Evolutionary conservation across 2,329 filamentous ascomycete genomes (phyloP).

Genomic region (Parastagonospora avenae): DNA sequence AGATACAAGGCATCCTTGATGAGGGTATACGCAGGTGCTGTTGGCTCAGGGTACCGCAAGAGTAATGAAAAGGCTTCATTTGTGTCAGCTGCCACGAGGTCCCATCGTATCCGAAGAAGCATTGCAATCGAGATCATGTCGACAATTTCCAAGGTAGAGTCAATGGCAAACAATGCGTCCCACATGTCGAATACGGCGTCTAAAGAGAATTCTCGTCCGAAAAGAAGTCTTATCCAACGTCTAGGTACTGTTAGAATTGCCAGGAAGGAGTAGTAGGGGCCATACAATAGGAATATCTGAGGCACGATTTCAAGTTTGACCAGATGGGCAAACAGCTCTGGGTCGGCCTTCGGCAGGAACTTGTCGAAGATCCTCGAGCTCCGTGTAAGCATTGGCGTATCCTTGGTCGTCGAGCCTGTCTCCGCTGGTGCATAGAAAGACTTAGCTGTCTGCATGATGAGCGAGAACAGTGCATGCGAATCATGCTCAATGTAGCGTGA

Average conservation of each 20-base stretch:
- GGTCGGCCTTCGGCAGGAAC: slow-evolving; percentile 77
- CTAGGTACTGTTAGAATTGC: slow-evolving; percentile 51
- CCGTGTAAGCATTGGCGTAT: slow-evolving; percentile 79
- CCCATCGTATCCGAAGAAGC: slow-evolving; percentile 89
- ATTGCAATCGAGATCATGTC: slow-evolving; percentile 94
- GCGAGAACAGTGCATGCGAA: slow-evolving; percentile 81
- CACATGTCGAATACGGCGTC: slow-evolving; percentile 82
- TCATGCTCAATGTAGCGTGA: slow-evolving; percentile 83
- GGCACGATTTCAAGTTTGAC: slow-evolving; percentile 87
- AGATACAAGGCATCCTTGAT: slow-evolving; percentile 85
- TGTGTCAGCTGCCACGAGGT: slow-evolving; percentile 84
- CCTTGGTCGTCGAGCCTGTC: slow-evolving; percentile 34
- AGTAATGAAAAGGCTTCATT: slow-evolving; percentile 81
- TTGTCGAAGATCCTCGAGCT: slow-evolving; percentile 87
- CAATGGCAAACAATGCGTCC: slow-evolving; percentile 89
- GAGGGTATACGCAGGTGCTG: slow-evolving; percentile 75
- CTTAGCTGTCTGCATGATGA: slow-evolving; percentile 86
- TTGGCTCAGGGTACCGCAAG: slow-evolving; percentile 76
- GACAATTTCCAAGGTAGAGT: slow-evolving; percentile 77
- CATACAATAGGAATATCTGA: slow-evolving; percentile 92
- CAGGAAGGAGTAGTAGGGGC: not conserved
- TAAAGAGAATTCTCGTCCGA: slow-evolving; percentile 91
- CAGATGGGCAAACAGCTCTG: slow-evolving; percentile 81
- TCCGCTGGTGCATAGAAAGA: slow-evolving; percentile 78
- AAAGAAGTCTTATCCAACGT: slow-evolving; percentile 91